phyloP scores from a whole-genome alignment of 345 rosid genomes.

The Brassica rapa region DNA sequence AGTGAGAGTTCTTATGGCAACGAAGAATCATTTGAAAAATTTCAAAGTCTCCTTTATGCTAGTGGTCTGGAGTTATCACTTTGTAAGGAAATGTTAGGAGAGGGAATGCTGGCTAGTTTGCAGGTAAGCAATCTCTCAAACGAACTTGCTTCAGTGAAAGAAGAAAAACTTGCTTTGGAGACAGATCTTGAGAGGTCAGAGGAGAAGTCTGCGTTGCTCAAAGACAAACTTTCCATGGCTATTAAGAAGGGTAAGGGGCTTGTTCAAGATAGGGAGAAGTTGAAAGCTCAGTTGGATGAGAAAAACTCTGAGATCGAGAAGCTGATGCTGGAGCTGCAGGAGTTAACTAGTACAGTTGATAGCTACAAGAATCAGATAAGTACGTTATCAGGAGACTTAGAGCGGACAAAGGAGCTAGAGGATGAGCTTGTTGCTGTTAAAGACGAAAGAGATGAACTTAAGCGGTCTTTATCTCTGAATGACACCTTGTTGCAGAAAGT shows the following conservation, averaged over 20 bases:
- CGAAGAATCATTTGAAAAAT: constrained; percentile 51
- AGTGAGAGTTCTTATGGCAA: constrained; percentile 42
- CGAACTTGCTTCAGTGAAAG: constrained; percentile 56
- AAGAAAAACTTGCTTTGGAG: constrained; percentile 58
- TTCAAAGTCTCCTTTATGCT: constrained; percentile 70
- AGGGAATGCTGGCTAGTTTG: constrained; percentile 55
- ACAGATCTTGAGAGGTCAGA: constrained; percentile 74
- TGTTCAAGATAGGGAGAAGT: constrained; percentile 79
- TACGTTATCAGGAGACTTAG: constrained; percentile 54
- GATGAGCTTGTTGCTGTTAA: constrained; percentile 53
- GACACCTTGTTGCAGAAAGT: constrained; percentile 55
- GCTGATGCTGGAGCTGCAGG: constrained; percentile 58
- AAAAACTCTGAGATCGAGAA: constrained; percentile 67
- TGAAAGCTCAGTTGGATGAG: constrained; percentile 65
- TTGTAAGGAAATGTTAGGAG: constrained; percentile 60
- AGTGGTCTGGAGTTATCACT: constrained; percentile 62
- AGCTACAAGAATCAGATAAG: constrained; percentile 57
- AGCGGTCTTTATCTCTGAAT: constrained; percentile 61
- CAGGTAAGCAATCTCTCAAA: constrained; percentile 50
- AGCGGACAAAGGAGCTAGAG: constrained; percentile 61
- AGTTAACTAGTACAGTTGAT: constrained; percentile 52
- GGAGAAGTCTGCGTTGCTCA: constrained; percentile 71
- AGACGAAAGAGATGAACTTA: constrained; percentile 59
- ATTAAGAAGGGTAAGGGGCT: constrained; percentile 93
- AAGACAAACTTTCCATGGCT: constrained; percentile 87